These are phyloP conservation scores for Backusella macrospora DNA, from an alignment of 192 early-diverging fungal genomes.

Conservation along the genomic window DNA sequence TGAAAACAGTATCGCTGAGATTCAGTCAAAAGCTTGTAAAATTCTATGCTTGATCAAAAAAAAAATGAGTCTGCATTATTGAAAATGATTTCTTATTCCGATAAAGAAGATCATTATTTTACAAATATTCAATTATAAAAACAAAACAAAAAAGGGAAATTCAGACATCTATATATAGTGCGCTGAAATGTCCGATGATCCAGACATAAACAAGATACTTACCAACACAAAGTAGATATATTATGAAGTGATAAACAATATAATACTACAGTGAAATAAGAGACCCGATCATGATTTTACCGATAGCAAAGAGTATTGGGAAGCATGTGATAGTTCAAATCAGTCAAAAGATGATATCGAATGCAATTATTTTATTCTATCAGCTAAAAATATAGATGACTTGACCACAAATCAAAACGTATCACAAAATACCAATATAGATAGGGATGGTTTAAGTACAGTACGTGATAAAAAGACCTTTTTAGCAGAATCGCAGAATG, in stretches of 20 bases:
- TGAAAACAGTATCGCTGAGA: neutral
- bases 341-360: neutral
- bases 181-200: neutral
- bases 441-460: neutral
- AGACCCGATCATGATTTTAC: neutral
- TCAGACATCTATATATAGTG: neutral
- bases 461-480: neutral
- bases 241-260: neutral
- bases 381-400: neutral
- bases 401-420: neutral
- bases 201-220: neutral
- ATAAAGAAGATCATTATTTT: neutral
- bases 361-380: too few species aligned
- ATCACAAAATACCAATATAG: neutral
- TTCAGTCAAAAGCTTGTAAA: neutral
- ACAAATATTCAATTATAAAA: neutral
- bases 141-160: neutral
- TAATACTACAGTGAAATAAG: neutral
- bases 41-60: neutral
- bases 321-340: neutral
- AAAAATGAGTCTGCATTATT: constrained; percentile 6
- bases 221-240: neutral
- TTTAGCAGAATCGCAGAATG: neutral
- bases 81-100: neutral
- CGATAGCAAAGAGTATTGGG: neutral